phyloP scores from a whole-genome alignment of 352 stramenopile genomes.

The Pythium brassicae region DNA sequence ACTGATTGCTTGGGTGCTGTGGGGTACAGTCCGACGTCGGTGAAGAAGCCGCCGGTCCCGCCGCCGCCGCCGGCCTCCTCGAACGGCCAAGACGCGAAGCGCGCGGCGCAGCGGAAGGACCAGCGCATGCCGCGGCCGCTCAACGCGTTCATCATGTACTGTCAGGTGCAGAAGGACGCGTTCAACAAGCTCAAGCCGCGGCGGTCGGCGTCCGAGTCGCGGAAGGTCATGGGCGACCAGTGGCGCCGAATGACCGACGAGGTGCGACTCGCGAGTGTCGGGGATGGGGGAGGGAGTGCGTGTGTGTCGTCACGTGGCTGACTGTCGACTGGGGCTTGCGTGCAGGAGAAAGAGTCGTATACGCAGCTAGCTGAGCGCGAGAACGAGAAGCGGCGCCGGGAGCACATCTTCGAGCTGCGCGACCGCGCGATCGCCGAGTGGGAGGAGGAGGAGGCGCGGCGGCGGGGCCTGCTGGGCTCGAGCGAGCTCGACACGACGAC shows the following conservation, averaged over 20 bases:
- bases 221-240: constrained; percentile 82
- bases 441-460: constrained; percentile 72
- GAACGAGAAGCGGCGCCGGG: constrained; percentile 74
- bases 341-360: constrained; percentile 75
- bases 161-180: constrained; percentile 69
- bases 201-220: constrained; percentile 61
- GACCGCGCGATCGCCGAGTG: constrained; percentile 69
- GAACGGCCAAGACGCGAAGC: constrained; percentile 22
- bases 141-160: constrained; percentile 84
- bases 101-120: constrained; percentile 23
- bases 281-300: neutral
- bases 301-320: neutral
- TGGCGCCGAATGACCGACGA: constrained; percentile 80
- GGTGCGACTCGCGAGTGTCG: constrained; percentile 14
- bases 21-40: constrained; percentile 32
- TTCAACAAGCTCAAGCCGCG: constrained; percentile 44
- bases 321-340: neutral
- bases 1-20: neutral
- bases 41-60: constrained; percentile 28
- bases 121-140: constrained; percentile 53
- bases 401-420: constrained; percentile 63
- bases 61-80: neutral
- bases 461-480: constrained; percentile 51
- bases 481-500: constrained; percentile 47
- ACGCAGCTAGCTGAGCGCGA: constrained; percentile 66